These are phyloP conservation scores for Fusarium sp. DNA, from an alignment of 2,329 filamentous ascomycete species.

Conservation along the genomic window DNA sequence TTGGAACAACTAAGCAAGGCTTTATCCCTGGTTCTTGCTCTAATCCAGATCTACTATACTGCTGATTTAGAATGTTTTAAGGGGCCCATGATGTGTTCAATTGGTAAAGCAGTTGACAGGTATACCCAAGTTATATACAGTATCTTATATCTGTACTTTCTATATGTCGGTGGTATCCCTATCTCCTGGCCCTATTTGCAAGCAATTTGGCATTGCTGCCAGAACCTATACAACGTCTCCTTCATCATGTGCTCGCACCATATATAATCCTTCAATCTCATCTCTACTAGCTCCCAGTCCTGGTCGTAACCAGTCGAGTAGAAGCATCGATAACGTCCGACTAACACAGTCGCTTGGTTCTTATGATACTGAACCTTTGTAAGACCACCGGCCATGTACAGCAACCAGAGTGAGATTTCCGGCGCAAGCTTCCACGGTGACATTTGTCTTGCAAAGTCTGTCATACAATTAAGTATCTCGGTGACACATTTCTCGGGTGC, in stretches of 20 bases:
- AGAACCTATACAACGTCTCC: rapidly evolving
- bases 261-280: neutral
- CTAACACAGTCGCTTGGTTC: rapidly evolving
- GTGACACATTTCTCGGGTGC: neutral
- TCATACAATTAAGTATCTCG: neutral
- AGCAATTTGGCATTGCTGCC: neutral
- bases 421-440: conserved; percentile 2
- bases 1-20: neutral
- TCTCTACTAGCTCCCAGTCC: neutral
- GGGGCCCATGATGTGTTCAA: too few species aligned
- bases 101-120: too few species aligned
- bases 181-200: neutral
- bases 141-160: too few species aligned
- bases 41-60: neutral
- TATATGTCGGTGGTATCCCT: too few species aligned
- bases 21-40: neutral
- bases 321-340: neutral
- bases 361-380: neutral
- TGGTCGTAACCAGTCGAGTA: neutral
- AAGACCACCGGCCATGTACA: neutral
- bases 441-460: neutral
- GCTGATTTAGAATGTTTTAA: too few species aligned
- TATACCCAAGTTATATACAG: too few species aligned
- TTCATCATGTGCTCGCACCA: neutral
- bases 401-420: neutral